Conservation (phyloP, 164 flowering plant genomes). For the Houttuynia cordata region DNA sequence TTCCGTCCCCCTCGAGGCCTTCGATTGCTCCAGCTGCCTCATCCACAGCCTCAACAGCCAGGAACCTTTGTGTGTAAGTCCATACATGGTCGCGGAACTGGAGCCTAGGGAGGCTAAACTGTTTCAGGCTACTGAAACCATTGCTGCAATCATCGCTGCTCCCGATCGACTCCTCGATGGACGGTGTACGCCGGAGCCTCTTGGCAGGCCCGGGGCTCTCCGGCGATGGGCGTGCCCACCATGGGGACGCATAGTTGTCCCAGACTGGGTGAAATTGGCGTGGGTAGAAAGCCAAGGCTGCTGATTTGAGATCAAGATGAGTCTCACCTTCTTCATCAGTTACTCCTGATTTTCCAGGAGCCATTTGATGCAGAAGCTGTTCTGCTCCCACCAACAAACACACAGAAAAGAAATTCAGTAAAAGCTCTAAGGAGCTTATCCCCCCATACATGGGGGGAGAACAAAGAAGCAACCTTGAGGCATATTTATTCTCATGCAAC, state of each 20-base stretch:
- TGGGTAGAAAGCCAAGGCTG: constrained; percentile 16
- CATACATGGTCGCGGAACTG: constrained; percentile 39
- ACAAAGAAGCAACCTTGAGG: background rate
- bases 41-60: constrained; percentile 42
- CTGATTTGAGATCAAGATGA: constrained; percentile 9
- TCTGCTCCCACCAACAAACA: background rate
- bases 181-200: constrained; percentile 8
- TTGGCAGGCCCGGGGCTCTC: constrained; percentile 8
- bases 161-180: constrained; percentile 18
- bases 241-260: constrained; percentile 4
- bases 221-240: constrained; percentile 4
- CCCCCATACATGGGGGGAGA: background rate
- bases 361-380: constrained; percentile 3
- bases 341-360: constrained; percentile 7
- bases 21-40: constrained; percentile 23
- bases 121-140: constrained; percentile 5
- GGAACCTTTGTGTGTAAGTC: constrained; percentile 29
- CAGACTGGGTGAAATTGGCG: constrained; percentile 9
- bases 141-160: constrained; percentile 3
- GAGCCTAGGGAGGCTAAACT: constrained; percentile 21
- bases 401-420: constrained; percentile 11
- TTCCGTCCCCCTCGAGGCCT: constrained; percentile 7
- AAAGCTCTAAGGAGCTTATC: constrained; percentile 4
- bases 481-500: no score
- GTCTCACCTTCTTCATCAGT: constrained; percentile 1